Evolutionary conservation across 352 stramenopile species (phyloP).

Genomic region (Globisporangium radiosum): DNA sequence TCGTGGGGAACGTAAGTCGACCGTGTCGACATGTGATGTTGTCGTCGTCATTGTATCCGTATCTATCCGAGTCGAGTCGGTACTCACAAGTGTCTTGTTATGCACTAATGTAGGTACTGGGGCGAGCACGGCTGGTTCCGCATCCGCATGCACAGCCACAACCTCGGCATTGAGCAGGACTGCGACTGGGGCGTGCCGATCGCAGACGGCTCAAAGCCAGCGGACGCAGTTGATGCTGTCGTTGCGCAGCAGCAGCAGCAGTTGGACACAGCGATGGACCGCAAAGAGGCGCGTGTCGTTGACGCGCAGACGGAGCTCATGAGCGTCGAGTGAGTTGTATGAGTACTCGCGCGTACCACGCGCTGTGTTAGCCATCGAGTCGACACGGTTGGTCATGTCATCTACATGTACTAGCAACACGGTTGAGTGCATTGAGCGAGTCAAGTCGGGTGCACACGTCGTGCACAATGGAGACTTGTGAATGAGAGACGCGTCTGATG

Average conservation of each 20-base stretch:
- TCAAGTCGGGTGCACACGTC: too few species aligned
- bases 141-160: conserved; percentile 88
- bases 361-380: too few species aligned
- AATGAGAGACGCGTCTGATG: too few species aligned
- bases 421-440: too few species aligned
- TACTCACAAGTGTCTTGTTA: not conserved
- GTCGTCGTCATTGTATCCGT: not conserved
- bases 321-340: not conserved
- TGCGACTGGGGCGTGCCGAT: conserved; percentile 87
- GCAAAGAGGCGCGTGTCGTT: conserved; percentile 12
- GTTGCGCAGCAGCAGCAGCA: not conserved
- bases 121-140: conserved; percentile 91
- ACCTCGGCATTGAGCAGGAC: conserved; percentile 84
- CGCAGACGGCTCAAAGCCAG: conserved; percentile 66
- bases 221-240: conserved; percentile 9
- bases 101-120: conserved; percentile 58
- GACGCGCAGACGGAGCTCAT: conserved; percentile 17
- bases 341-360: too few species aligned
- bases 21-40: not conserved
- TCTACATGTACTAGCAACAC: too few species aligned
- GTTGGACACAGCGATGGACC: conserved; percentile 8
- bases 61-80: not conserved
- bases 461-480: too few species aligned
- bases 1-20: conserved; percentile 71
- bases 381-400: too few species aligned